A percentile compares a stretch with the other conserved stretches of the same genome.
phyloP scores from a whole-genome alignment of 495 filamentous ascomycete species.

The Neurospora pannonica region DNA sequence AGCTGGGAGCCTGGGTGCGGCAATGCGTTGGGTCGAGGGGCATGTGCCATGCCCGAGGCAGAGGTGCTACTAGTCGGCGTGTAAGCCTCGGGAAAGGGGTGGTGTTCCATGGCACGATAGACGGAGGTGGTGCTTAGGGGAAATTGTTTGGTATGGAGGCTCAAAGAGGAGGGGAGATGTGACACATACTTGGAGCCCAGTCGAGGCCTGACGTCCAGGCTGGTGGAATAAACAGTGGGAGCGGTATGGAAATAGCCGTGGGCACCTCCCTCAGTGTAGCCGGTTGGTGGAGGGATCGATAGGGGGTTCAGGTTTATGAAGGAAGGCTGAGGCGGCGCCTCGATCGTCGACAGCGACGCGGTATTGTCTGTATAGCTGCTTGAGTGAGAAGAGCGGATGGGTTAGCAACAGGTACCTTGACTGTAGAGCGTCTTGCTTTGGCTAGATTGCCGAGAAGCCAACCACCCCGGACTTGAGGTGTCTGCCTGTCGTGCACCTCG shows the following conservation, averaged over 20 bases:
- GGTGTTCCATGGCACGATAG: conserved; percentile 17
- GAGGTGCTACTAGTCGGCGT: conserved; percentile 34
- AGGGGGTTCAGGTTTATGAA: conserved; percentile 33
- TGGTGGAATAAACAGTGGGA: conserved; percentile 33
- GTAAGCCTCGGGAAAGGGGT: conserved; percentile 27
- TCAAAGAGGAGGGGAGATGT: conserved; percentile 8
- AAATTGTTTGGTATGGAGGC: conserved; percentile 4
- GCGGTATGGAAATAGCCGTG: conserved; percentile 32
- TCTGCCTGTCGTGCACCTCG: background rate
- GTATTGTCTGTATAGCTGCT: background rate
- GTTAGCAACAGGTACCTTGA: background rate
- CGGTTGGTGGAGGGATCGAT: conserved; percentile 32
- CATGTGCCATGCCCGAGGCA: conserved; percentile 46
- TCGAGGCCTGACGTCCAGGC: conserved; percentile 40
- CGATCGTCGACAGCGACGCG: conserved; percentile 33
- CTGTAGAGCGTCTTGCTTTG: background rate
- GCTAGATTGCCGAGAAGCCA: background rate
- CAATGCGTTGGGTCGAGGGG: conserved; percentile 39
- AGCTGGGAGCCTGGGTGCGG: conserved; percentile 38
- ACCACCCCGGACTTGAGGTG: background rate
- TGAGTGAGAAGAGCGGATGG: background rate
- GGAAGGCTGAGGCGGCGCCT: conserved; percentile 36
- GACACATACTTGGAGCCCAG: conserved; percentile 42
- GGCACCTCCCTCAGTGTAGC: conserved; percentile 32
- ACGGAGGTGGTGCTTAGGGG: background rate